Evolutionary conservation across 2,329 filamentous ascomycete genomes (phyloP).

Genomic region (Neurospora sp.): DNA sequence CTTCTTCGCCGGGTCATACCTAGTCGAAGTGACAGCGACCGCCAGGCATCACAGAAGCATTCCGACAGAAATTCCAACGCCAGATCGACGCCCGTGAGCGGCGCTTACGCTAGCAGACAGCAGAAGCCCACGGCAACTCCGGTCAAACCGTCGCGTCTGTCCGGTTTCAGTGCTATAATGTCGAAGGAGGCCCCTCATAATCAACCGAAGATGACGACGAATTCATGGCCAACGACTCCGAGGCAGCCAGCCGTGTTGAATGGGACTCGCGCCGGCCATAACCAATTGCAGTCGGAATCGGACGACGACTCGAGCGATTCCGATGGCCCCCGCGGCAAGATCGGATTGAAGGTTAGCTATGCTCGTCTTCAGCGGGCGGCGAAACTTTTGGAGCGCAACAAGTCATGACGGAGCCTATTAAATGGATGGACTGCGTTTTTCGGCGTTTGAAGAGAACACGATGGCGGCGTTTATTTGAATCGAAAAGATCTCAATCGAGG

Average conservation of each 20-base stretch:
- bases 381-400: slow-evolving; percentile 11
- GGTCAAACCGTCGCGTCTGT: neutral
- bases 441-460: neutral
- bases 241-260: slow-evolving; percentile 1
- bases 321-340: slow-evolving; percentile 1
- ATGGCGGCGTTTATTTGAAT: neutral
- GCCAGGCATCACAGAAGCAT: slow-evolving; percentile 6
- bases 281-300: slow-evolving; percentile 1
- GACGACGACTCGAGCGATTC: slow-evolving; percentile 8
- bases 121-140: neutral
- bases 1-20: neutral
- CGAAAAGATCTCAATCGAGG: neutral
- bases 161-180: neutral
- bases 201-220: neutral
- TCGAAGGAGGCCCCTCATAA: neutral
- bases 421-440: too few species aligned
- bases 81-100: slow-evolving; percentile 5
- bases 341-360: slow-evolving; percentile 9
- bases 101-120: slow-evolving; percentile 4
- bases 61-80: neutral
- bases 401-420: neutral
- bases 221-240: neutral
- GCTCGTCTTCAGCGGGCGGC: slow-evolving; percentile 13
- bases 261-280: neutral
- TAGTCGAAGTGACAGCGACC: slow-evolving; percentile 3